Percentiles rank a stretch among this genome's conserved stretches.
Evolutionary conservation across 345 rosid genomes (phyloP).

Genomic region (Raphanus sativus): DNA sequence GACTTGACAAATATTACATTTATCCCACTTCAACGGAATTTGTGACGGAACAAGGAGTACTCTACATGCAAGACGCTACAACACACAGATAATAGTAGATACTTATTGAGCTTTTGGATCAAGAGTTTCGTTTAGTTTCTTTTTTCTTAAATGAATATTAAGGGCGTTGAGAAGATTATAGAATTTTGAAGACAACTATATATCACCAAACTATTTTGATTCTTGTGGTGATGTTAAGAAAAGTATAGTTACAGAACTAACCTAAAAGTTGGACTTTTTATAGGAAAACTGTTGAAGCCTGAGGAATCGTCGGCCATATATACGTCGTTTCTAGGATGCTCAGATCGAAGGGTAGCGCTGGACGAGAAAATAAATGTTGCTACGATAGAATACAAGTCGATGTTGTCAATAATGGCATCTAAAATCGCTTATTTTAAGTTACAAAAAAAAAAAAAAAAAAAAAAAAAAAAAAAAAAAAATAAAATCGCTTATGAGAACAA

Average conservation of each 20-base stretch:
- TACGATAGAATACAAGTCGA: slow-evolving; percentile 41
- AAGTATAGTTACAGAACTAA: slow-evolving; percentile 7
- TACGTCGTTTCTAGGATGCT: slow-evolving; percentile 40
- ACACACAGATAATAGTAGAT: background rate
- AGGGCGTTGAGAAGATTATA: background rate
- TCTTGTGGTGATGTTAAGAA: background rate
- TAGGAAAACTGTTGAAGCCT: slow-evolving; percentile 50
- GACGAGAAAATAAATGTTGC: slow-evolving; percentile 37
- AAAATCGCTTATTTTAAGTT: slow-evolving; percentile 54
- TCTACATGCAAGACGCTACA: background rate
- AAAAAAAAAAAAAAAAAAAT: no score
- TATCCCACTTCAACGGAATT: background rate
- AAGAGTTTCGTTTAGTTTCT: background rate
- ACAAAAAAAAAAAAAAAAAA: no score
- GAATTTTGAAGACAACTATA: background rate
- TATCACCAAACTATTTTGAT: background rate
- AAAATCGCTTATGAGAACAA: slow-evolving; percentile 53
- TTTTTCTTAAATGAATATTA: no score
- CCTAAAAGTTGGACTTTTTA: slow-evolving; percentile 11
- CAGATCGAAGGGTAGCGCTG: slow-evolving; percentile 47
- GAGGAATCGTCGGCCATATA: slow-evolving; percentile 40
- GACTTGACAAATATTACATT: slow-evolving; percentile 11
- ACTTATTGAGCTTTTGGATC: background rate
- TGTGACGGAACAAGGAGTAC: background rate
- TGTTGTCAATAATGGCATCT: slow-evolving; percentile 55